phyloP scores from a whole-genome alignment of 345 rosid species.

The Triadica sebifera region DNA sequence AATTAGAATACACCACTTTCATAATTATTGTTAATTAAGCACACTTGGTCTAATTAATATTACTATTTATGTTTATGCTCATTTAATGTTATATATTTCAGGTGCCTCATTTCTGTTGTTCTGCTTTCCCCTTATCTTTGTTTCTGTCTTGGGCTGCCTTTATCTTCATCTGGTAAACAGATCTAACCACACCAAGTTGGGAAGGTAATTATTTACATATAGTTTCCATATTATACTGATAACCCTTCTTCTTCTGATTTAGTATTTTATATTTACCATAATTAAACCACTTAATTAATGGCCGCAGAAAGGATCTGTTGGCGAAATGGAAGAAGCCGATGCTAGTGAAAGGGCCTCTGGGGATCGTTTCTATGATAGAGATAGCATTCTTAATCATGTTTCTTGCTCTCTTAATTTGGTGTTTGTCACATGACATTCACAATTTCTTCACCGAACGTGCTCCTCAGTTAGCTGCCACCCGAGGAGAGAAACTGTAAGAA shows the following conservation, averaged over 20 bases:
- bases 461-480: constrained; percentile 33
- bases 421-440: constrained; percentile 40
- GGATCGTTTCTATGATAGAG: constrained; percentile 69
- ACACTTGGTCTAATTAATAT: too few species aligned
- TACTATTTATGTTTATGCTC: too few species aligned
- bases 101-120: constrained; percentile 3
- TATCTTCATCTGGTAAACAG: constrained; percentile 16
- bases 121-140: constrained; percentile 15
- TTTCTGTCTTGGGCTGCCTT: constrained; percentile 25
- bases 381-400: constrained; percentile 64
- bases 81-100: too few species aligned
- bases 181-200: not conserved
- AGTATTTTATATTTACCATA: too few species aligned
- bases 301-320: not conserved
- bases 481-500: constrained; percentile 48
- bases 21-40: not conserved
- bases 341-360: constrained; percentile 75
- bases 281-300: not conserved
- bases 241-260: too few species aligned
- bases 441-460: constrained; percentile 41
- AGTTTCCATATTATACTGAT: too few species aligned
- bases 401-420: constrained; percentile 66
- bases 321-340: constrained; percentile 47
- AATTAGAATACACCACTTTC: not conserved
- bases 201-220: not conserved